Evolutionary conservation across 1,139 yeast genomes (phyloP), one percentile per base, ranked within the genome.

Genomic region (Kodamaea derodonti): DNA sequence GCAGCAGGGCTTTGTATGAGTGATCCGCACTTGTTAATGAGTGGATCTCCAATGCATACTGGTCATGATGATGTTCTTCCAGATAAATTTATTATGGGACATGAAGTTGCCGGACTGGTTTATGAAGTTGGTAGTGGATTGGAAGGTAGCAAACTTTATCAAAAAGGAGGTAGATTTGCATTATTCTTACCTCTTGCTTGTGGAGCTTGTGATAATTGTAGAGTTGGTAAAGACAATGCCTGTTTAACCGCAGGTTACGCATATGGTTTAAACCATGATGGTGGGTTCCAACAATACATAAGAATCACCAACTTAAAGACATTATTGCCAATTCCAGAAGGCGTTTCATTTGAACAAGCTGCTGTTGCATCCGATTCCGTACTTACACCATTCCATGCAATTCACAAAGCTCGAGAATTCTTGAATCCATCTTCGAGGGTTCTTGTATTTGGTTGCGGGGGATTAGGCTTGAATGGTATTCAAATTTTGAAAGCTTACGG

Each of bases 1-100:
- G 78, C 75, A 0, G 75, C 75, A 1, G 80, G 80, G 2, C 57
- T 75, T 39, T 75, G 80, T 49, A 65, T 62, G 45, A 68, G 76
- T 37, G 80, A 75, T 46, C 58, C 72, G 14, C 77, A 72, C 45
- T 56, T 72, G 15, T 50, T 73, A 18, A 47, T 54, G 20, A 67
- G 64, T 10, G 48, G 49, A 1, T 46, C 50, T 5, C 32, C 43
- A 31, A 35, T 30, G 27, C 29, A 32, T 14, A 34, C 35, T 10
- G 34, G 32, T 5, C 32, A 34, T 44, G 54, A 35, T 50, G 14
- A 17, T 17, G 52, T 20, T 23, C 32, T 44, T 27, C 51, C 64
- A 34, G 45, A 53, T 14, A 54, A 56, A 30, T 72, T 68, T 45
- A 63, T 73, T 15, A 68, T 75, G 71, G 82, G 82, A 16, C 81